phyloP scores from a whole-genome alignment of 2,329 filamentous ascomycete genomes.

The Aspergillus sp. region DNA sequence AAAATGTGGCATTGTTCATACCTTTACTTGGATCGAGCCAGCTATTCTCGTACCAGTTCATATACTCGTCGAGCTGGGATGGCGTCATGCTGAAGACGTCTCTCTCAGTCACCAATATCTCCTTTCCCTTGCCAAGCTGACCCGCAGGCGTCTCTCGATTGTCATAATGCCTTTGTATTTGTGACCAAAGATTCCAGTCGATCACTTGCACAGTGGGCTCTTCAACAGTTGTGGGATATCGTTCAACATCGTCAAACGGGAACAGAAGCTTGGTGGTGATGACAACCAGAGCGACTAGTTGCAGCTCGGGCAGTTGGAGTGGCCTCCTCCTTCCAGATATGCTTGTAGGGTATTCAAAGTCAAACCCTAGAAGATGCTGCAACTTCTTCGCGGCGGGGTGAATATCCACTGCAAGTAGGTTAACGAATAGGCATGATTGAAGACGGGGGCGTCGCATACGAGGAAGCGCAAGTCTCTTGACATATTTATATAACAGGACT shows the following conservation, averaged over 20 bases:
- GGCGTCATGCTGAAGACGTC: conserved; percentile 65
- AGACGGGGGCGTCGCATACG: conserved; percentile 49
- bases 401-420: conserved; percentile 28
- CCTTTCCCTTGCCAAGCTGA: conserved; percentile 48
- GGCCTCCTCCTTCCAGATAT: conserved; percentile 41
- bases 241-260: conserved; percentile 65
- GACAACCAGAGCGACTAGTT: conserved; percentile 69
- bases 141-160: conserved; percentile 33
- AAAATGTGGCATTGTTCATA: conserved; percentile 10
- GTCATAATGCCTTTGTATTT: conserved; percentile 48
- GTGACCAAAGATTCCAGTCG: conserved; percentile 72
- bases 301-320: conserved; percentile 70
- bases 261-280: conserved; percentile 78
- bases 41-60: conserved; percentile 75
- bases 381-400: conserved; percentile 61
- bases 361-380: conserved; percentile 57
- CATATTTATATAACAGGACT: conserved; percentile 67
- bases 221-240: conserved; percentile 51
- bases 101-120: conserved; percentile 59
- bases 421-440: background rate
- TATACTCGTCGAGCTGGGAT: conserved; percentile 69
- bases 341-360: conserved; percentile 54
- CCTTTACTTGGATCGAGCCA: conserved; percentile 49
- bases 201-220: conserved; percentile 64
- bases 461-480: conserved; percentile 73